Evolutionary conservation across 495 filamentous ascomycete species (phyloP).

Genomic region (Pyronema domesticum): DNA sequence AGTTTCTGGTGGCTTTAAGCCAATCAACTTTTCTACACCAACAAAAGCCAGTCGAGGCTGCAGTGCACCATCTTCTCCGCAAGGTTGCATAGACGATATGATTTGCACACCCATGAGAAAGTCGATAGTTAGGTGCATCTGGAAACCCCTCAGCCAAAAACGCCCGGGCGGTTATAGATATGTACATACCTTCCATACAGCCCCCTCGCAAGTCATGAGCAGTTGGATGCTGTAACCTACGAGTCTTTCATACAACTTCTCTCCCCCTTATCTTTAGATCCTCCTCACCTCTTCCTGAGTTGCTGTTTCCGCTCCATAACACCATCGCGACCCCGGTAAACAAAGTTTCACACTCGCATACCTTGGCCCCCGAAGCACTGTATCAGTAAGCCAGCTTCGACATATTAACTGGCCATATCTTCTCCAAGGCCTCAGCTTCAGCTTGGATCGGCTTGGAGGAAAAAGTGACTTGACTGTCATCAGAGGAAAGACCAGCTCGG

Average conservation of each 20-base stretch:
- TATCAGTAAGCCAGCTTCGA: too few species aligned
- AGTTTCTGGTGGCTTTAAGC: not conserved
- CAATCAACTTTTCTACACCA: not conserved
- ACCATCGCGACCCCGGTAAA: too few species aligned
- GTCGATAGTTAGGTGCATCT: not conserved
- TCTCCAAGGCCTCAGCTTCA: too few species aligned
- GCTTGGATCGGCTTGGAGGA: too few species aligned
- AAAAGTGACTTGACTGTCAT: too few species aligned
- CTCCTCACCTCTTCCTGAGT: too few species aligned
- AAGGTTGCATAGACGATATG: not conserved
- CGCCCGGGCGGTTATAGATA: not conserved
- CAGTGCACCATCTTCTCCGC: not conserved
- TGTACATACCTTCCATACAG: not conserved
- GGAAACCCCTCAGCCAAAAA: not conserved
- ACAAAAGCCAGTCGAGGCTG: not conserved
- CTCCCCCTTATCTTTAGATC: not conserved
- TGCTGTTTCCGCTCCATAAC: too few species aligned
- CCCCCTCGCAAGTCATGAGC: not conserved
- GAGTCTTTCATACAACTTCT: not conserved
- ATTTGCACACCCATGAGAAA: not conserved
- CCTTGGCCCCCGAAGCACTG: too few species aligned
- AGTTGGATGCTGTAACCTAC: not conserved
- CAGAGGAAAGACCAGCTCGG: too few species aligned
- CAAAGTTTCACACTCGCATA: too few species aligned
- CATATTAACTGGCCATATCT: too few species aligned